These are phyloP conservation scores for Hymenoscyphus occultus DNA, from an alignment of 2,329 filamentous ascomycete species.

Conservation along the genomic window DNA sequence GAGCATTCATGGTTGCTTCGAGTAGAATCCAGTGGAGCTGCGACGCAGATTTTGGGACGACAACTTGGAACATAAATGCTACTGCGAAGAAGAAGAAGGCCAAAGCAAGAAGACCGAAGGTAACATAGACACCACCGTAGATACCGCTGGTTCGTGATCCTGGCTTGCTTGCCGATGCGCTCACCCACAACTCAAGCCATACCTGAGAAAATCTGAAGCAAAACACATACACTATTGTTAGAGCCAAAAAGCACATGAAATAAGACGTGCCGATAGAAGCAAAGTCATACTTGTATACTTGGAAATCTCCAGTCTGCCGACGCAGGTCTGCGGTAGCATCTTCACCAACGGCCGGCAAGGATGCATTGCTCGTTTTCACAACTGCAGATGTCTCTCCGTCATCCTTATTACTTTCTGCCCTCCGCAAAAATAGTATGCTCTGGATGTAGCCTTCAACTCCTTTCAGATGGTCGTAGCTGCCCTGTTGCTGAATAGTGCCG, in stretches of 20 bases:
- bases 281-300: constrained; percentile 29
- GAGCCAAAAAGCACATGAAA: background rate
- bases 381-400: background rate
- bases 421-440: constrained; percentile 6
- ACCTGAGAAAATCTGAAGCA: background rate
- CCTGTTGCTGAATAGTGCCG: constrained; percentile 36
- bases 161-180: too few species aligned
- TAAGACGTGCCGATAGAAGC: background rate
- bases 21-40: background rate
- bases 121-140: too few species aligned
- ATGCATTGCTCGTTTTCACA: background rate
- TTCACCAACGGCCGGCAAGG: background rate
- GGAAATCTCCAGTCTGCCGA: constrained; percentile 27
- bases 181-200: background rate
- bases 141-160: too few species aligned
- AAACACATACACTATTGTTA: background rate
- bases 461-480: constrained; percentile 14
- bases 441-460: constrained; percentile 21
- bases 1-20: background rate
- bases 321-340: background rate
- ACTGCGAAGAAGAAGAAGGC: background rate
- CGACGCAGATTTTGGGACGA: background rate
- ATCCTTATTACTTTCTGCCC: constrained; percentile 5
- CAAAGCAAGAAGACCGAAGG: background rate
- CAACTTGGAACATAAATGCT: background rate